Base-by-base conservation (phyloP, 2,329 filamentous ascomycete genomes). In the Cladophialophora bantiana region DNA sequence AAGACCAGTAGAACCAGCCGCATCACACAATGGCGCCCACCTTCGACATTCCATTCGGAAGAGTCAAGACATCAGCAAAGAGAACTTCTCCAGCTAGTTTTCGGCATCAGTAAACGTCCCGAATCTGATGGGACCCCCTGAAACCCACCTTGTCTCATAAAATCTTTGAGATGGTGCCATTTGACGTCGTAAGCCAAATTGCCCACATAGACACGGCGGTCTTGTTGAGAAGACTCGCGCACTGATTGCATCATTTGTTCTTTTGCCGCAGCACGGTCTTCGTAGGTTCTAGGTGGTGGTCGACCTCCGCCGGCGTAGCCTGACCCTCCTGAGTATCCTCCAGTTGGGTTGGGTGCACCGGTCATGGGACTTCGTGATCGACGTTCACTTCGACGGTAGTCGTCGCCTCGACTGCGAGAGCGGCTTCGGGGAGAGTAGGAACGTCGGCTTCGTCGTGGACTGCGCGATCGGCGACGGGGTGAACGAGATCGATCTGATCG, bases 11-110 rank as follows among this genome's bases (percentile, higher is more conserved):
- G 88, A 88, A 88, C 91, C 92, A 92, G 88, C 90, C 90, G 89
- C 88, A 89, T 91, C 90, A 94, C 86, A 85, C 89, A 86, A 91
- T 91, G 87, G 90, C 89, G 93, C 92, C 93, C 94, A 98, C 94
- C 94, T 99, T 99, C 92, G 94, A 98, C 95, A 99, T 99, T 94
- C 95, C 95, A 88, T 99, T 99, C 79, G 95, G 95, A 90, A 99
- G 93, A 83, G 97, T 87, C 83, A 99, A 90, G 79, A 99, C 95
- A 88, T 99, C 95, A 85, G 95, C 95, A 85, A 97, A 99, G 85
- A 98, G 89, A 81, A 99, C 95, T 83, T 98, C 94, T 88, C 95
- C 95, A 85, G 95, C 95, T 98, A 83, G 75, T 78, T 73, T 45
- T 81, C 76, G 81, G 78, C 74, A 45, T 31, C 31, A 20, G 36